Percentiles rank a stretch among this genome's conserved stretches.
Evolutionary conservation across 2,329 filamentous ascomycete species (phyloP).

Genomic region (Aspergillus terreus): DNA sequence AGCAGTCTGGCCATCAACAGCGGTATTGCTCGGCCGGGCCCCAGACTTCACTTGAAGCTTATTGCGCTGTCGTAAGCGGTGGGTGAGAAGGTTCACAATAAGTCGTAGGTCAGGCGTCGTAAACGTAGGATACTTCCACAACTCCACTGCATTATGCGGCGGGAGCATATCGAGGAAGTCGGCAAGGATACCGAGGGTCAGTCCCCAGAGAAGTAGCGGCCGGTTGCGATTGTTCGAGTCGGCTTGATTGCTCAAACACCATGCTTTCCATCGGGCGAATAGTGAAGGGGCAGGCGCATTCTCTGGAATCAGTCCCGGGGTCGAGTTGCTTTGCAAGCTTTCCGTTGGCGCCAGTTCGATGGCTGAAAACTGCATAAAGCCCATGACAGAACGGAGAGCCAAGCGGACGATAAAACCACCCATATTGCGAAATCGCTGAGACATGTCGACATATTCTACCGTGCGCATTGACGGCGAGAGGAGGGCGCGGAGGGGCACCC

Average conservation of each 20-base stretch:
- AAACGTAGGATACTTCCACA: slow-evolving; percentile 68
- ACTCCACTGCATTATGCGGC: slow-evolving; percentile 56
- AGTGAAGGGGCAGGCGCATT: slow-evolving; percentile 17
- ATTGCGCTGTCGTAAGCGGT: slow-evolving; percentile 54
- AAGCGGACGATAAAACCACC: slow-evolving; percentile 53
- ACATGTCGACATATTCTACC: slow-evolving; percentile 61
- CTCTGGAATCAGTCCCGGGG: slow-evolving; percentile 47
- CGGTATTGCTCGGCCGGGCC: slow-evolving; percentile 27
- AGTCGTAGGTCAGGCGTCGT: slow-evolving; percentile 59
- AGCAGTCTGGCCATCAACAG: slow-evolving; percentile 32
- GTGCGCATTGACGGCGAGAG: slow-evolving; percentile 59
- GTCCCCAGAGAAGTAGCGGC: slow-evolving; percentile 63
- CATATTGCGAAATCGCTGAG: slow-evolving; percentile 56
- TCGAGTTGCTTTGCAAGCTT: slow-evolving; percentile 55
- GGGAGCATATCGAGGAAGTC: slow-evolving; percentile 66
- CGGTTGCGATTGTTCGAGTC: slow-evolving; percentile 29
- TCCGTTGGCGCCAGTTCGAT: slow-evolving; percentile 61
- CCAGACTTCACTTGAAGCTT: slow-evolving; percentile 30
- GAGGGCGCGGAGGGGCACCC: slow-evolving; percentile 62
- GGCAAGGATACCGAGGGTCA: slow-evolving; percentile 64
- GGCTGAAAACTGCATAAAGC: slow-evolving; percentile 66
- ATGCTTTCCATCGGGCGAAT: slow-evolving; percentile 24
- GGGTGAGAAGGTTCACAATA: slow-evolving; percentile 58
- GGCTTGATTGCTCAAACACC: slow-evolving; percentile 27
- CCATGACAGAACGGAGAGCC: slow-evolving; percentile 55